These are phyloP conservation scores for Emericellopsis atlantica DNA, from an alignment of 2,329 filamentous ascomycete genomes.

Conservation along the genomic window DNA sequence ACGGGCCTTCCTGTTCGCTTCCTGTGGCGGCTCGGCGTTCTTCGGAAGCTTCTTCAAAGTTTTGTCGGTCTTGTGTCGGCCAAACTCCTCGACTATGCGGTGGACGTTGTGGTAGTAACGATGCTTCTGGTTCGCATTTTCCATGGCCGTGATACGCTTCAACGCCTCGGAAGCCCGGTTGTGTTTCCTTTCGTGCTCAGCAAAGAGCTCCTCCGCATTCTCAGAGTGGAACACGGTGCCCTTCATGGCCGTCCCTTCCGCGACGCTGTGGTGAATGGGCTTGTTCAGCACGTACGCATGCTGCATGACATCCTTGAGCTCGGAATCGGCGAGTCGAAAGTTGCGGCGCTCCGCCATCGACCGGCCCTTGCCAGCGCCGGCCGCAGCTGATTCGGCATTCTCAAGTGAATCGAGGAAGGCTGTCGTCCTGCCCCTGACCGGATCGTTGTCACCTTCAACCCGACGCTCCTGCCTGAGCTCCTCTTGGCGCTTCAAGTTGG, in stretches of 20 bases:
- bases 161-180: constrained; percentile 63
- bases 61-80: constrained; percentile 77
- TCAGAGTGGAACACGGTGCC: constrained; percentile 26
- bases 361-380: constrained; percentile 31
- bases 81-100: constrained; percentile 77
- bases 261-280: constrained; percentile 23
- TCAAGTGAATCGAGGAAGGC: constrained; percentile 77
- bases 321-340: constrained; percentile 56
- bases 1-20: constrained; percentile 15
- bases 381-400: constrained; percentile 32
- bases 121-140: constrained; percentile 68
- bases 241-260: constrained; percentile 15
- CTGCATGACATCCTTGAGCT: constrained; percentile 53
- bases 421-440: constrained; percentile 66
- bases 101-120: constrained; percentile 70
- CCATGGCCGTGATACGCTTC: constrained; percentile 63
- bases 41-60: constrained; percentile 50
- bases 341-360: constrained; percentile 42
- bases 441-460: constrained; percentile 32
- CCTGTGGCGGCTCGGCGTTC: constrained; percentile 25
- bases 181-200: constrained; percentile 42
- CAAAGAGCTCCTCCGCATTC: constrained; percentile 17
- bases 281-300: constrained; percentile 57
- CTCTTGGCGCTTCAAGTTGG: constrained; percentile 64
- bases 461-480: constrained; percentile 47